Evolutionary conservation across 441 rosid species (phyloP), one percentile per base, ranked within the genome.

Genomic region (Gossypium schwendimanii): DNA sequence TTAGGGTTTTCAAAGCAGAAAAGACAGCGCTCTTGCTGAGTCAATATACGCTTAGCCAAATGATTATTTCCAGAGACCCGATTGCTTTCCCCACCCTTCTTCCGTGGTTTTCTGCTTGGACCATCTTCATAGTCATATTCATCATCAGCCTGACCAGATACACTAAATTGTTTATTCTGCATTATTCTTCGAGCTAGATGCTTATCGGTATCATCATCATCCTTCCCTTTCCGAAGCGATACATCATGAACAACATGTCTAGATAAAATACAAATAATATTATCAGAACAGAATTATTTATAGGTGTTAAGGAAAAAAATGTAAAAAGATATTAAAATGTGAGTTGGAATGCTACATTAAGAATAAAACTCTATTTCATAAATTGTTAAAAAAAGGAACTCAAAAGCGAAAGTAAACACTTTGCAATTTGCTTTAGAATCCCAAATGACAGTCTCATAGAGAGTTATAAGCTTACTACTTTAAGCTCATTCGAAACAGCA

Each of bases 1-100:
- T 79, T 90, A 55, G 93, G 96, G 79, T 94, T 94, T 88, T 94
- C 98, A 50, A 94, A 91, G 80, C 98, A 94, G 77, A 89, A 89
- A 36, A 84, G 84, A 71, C 98, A 94, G 8, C 97, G 93, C 69
- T 94, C 97, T 85, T 91, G 98, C 80, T 90, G 98, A 62, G 96
- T 91, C 79, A 85, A 33, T 66, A 94, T 73, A 71, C 87, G 85
- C 82, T 81, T 89, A 36, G 74, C 83, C 31, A 82, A 70, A 78
- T 63, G 69, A 21, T 78, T 84, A 12, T 57, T 85, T 66, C 82
- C 88, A 11, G 82, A 73, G 28, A 47, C 81, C 8, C 66, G 79
- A 74, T 79, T 85, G 66, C 54, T 81, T 57, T 53, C 80, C 10
- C 70, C 77, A 44, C 73, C 86, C 66, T 81, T 88, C 78, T 84